Base-by-base conservation (phyloP, 2,329 filamentous ascomycete genomes). In the Arthrobotrys sinensis region DNA sequence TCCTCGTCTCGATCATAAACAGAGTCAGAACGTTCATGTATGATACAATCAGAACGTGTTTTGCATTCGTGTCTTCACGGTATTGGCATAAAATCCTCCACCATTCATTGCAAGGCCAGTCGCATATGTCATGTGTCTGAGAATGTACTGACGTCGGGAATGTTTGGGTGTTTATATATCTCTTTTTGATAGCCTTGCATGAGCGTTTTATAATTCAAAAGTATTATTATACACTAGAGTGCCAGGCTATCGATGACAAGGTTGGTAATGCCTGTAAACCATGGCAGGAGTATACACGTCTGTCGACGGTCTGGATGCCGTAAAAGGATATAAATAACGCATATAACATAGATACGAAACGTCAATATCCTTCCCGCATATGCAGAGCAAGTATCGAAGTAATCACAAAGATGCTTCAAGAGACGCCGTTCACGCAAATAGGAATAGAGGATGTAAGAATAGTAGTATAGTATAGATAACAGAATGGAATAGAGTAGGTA, bases 61-160 rank as follows among this genome's bases (percentile, higher is more conserved):
- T 57, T 57, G 52, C 10, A 64, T 48, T 75, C 70, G 70, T 75
- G 70, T 75, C 70, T 68, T 14, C 52, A 67, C 43, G 34, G 63
- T 55, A 75, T 75, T 75, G 63, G 63, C 34, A 66, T 52, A 40
- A 24, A 50, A 52, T 24, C 11, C 21, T 1, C 57, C 14, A 10
- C 12, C 4, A 3, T 12, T 21, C 12, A 19, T 57, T 40, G 52
- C 52, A 57, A 57, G 52, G 52, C 52, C 52, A 38, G 52, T 57
- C 52, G 34, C 52, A 21, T 57, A 38, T 57, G 52, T 57, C 52
- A 57, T 38, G 8, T 57, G 52, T 57, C 52, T 57, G n/a, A 38
- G 52, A 1, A 12, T 40, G 32, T 57, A 10, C 52, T 21, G 16
- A 21, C 50, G 34, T 12, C 4, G 7, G n/a, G 34, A 28, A 57